These are phyloP conservation scores for Ogataea glucozyma DNA, from an alignment of 805 yeast genomes.

Conservation along the genomic window DNA sequence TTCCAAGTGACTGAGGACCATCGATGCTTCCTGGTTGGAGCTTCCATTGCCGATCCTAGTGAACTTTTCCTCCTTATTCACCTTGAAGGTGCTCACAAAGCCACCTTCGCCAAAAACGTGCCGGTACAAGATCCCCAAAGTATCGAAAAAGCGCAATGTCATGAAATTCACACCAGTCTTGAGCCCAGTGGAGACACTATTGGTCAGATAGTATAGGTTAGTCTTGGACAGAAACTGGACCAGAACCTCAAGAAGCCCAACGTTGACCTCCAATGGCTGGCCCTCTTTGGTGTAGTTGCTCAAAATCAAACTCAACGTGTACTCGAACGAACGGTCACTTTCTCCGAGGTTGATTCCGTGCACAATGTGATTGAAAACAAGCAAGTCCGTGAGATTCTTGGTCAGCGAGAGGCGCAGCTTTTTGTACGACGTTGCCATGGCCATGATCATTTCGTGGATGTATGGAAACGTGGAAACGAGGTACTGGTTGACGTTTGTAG, in stretches of 20 bases:
- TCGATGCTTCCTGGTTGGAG: constrained; percentile 22
- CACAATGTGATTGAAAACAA: constrained; percentile 34
- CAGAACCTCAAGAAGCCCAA: constrained; percentile 32
- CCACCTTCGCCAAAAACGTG: constrained; percentile 27
- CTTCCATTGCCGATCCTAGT: constrained; percentile 12
- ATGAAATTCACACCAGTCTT: constrained; percentile 32
- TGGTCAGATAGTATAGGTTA: constrained; percentile 35
- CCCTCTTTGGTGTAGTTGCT: constrained; percentile 22
- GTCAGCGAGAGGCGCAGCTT: constrained; percentile 32
- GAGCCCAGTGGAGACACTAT: constrained; percentile 26
- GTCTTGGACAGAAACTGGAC: constrained; percentile 34
- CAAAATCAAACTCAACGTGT: constrained; percentile 25
- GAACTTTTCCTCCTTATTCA: constrained; percentile 22
- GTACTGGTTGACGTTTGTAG: constrained; percentile 24
- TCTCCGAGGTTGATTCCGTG: constrained; percentile 31
- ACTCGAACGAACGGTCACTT: constrained; percentile 28
- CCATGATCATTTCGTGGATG: constrained; percentile 18
- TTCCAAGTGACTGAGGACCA: constrained; percentile 31
- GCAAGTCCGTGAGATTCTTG: constrained; percentile 34
- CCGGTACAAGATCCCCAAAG: constrained; percentile 24
- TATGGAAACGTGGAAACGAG: constrained; percentile 25
- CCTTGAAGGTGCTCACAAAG: constrained; percentile 15
- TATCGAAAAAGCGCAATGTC: constrained; percentile 31
- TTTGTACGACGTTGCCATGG: constrained; percentile 33
- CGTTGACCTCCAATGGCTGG: constrained; percentile 19